A percentile compares a stretch with the other conserved stretches of the same genome.
These are phyloP conservation scores for Phytopythium delawarense DNA, from an alignment of 352 stramenopile species.

Conservation along the genomic window DNA sequence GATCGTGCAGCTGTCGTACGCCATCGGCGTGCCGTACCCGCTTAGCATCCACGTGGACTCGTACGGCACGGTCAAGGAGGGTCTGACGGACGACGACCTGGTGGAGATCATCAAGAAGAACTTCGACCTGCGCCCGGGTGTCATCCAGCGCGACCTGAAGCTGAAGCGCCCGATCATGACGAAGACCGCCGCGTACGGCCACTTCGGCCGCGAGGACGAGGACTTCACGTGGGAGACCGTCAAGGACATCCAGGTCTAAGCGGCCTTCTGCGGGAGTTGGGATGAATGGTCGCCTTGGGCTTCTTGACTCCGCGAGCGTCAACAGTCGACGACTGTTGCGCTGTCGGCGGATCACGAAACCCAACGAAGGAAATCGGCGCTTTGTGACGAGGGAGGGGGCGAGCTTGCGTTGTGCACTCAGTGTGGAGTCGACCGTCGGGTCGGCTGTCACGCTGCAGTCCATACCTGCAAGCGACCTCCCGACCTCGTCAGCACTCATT, in stretches of 20 bases:
- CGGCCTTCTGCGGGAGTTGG: not conserved
- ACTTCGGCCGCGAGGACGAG: conserved; percentile 97
- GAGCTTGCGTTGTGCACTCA: conserved; percentile 6
- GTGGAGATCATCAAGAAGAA: conserved; percentile 99
- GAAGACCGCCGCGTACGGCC: conserved; percentile 98
- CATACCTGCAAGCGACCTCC: conserved; percentile 1
- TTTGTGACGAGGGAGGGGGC: not conserved
- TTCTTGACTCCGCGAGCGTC: conserved; percentile 2
- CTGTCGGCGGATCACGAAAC: conserved; percentile 6
- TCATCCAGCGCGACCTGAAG: conserved; percentile 98
- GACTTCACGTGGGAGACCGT: conserved; percentile 99
- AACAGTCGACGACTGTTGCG: not conserved
- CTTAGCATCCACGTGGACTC: conserved; percentile 97
- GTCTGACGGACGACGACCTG: conserved; percentile 94
- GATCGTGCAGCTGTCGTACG: conserved; percentile 98
- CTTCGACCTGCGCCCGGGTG: conserved; percentile 98
- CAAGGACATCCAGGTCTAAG: conserved; percentile 89
- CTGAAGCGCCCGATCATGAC: conserved; percentile 97
- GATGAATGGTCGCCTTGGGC: conserved; percentile 1
- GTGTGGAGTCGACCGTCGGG: not conserved
- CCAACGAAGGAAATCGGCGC: conserved; percentile 9
- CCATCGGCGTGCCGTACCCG: conserved; percentile 97
- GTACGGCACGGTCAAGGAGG: conserved; percentile 96
- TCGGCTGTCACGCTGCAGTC: not conserved
- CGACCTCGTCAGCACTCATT: conserved; percentile 4